Conservation (phyloP, 257 asterid genomes). For the Plectranthus barbatus region DNA sequence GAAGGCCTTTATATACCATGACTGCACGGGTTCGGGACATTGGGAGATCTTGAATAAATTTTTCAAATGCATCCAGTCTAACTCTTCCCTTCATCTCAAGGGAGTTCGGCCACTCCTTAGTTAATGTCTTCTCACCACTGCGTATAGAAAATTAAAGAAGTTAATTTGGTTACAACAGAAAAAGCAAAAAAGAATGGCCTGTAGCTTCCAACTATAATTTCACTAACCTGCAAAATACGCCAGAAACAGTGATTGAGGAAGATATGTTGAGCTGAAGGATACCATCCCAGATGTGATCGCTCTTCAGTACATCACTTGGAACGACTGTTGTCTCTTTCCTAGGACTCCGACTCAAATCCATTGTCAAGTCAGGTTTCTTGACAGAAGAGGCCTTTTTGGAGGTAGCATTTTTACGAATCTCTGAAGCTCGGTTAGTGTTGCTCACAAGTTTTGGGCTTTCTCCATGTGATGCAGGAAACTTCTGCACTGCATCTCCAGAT, state of each 20-base stretch:
- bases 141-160: neutral
- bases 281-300: constrained; percentile 66
- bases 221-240: constrained; percentile 70
- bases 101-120: constrained; percentile 71
- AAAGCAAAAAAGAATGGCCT: neutral
- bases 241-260: constrained; percentile 47
- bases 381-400: constrained; percentile 20
- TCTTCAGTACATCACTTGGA: constrained; percentile 22
- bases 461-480: constrained; percentile 16
- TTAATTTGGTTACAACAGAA: neutral
- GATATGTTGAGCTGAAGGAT: constrained; percentile 53
- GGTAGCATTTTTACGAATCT: constrained; percentile 24
- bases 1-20: constrained; percentile 84
- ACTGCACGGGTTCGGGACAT: constrained; percentile 97
- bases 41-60: constrained; percentile 83
- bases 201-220: neutral
- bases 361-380: constrained; percentile 20
- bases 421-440: neutral
- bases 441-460: constrained; percentile 28
- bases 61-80: constrained; percentile 82
- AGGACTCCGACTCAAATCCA: constrained; percentile 16
- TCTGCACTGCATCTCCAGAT: constrained; percentile 38
- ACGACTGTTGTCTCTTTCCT: constrained; percentile 14
- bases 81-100: constrained; percentile 97
- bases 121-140: constrained; percentile 89